Percentiles rank a stretch among this genome's conserved stretches.
Evolutionary conservation across 768 basidiomycete species (phyloP).

Genomic region (Auricularia heimuer): DNA sequence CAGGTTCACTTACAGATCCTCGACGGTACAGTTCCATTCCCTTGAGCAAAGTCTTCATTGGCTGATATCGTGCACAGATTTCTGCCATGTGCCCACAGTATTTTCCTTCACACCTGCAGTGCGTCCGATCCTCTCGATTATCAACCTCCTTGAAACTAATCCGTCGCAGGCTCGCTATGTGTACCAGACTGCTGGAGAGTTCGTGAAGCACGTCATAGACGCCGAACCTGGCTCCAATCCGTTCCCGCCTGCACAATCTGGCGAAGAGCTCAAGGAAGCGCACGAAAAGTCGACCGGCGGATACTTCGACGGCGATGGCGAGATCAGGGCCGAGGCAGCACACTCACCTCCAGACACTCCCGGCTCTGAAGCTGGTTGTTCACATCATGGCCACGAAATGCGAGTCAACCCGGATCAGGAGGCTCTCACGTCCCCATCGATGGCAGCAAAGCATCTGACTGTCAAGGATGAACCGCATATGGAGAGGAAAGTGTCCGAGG

Average conservation of each 20-base stretch:
- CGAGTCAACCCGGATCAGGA: background rate
- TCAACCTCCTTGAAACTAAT: constrained; percentile 44
- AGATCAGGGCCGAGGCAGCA: background rate
- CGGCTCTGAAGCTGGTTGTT: background rate
- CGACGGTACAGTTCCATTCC: constrained; percentile 42
- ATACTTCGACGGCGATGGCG: background rate
- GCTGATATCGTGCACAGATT: background rate
- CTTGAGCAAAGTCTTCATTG: background rate
- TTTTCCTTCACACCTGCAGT: constrained; percentile 58
- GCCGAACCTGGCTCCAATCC: background rate
- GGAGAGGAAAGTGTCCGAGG: background rate
- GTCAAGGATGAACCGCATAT: background rate
- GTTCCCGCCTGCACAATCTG: background rate
- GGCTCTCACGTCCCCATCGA: background rate
- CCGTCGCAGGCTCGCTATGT: constrained; percentile 57
- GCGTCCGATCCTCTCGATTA: constrained; percentile 52
- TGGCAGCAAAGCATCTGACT: background rate
- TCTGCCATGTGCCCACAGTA: constrained; percentile 66
- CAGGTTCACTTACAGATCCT: constrained; percentile 83
- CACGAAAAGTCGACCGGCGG: background rate
- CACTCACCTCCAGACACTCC: background rate
- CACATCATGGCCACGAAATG: background rate
- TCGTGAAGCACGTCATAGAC: constrained; percentile 55
- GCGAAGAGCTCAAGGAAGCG: background rate
- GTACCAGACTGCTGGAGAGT: constrained; percentile 51